Evolutionary conservation across 2,329 filamentous ascomycete genomes (phyloP), one percentile per base, ranked within the genome.

Genomic region (Endoconidiophora laricicola): DNA sequence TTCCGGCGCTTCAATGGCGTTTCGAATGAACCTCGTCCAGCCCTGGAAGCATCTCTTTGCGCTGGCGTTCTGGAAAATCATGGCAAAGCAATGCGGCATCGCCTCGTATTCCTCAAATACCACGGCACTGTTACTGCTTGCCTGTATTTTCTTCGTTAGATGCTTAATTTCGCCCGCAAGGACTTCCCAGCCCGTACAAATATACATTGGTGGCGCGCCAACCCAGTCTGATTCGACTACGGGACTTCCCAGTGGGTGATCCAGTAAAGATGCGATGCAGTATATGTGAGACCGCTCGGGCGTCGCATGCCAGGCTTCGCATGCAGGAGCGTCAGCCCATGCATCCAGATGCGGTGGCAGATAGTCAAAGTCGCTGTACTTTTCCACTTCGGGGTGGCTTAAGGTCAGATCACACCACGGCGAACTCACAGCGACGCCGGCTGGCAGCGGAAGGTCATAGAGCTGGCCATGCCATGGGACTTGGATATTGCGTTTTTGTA

Each of bases 41-140:
- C 66, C 64, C 12, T 69, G 61, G 52, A 76, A 71, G 57, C 76
- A 82, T 44, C 71, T 67, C 6, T 4, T 4, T 6, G 49, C 37
- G 56, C 59, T 64, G 2, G 71, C 64, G 3, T 64, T 62, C 1
- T 68, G 62, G 50, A 85, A 63, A 1, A 84, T 55, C 55, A 78
- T 58, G 0, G 72, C 75, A 59, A 86, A 90, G 56, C 76, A 78
- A 63, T 88, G 84, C 49, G 85, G 83, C 84, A 90, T 90, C 2
- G 77, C 81, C 61, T 87, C 79, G 60, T 79, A 91, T 63, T 86
- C 76, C 60, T 84, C 76, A 58, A 79, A 82, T 3, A 76, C 69
- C 0, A 88, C 74, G 74, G 6, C 58, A 18, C 16, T 18, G 16
- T 18, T 18, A 18, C 16, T 18, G 16, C 16, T 18, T 18, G 16